These are phyloP conservation scores for Boletus reticuloceps DNA, from an alignment of 768 basidiomycete species.

Conservation along the genomic window DNA sequence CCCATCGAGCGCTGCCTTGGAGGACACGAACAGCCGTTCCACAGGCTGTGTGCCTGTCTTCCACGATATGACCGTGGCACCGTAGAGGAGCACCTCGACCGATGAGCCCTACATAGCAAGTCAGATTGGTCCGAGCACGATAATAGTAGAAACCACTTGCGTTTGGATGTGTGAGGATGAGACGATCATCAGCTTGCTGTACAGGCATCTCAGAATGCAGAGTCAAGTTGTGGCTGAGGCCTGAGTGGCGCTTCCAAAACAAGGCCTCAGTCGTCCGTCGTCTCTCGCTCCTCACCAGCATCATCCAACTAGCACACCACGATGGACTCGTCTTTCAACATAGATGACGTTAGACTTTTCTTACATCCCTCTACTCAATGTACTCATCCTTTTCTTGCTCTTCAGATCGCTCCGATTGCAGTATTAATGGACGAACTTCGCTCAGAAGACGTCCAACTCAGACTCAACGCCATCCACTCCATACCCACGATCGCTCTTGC, in stretches of 20 bases:
- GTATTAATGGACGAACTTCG: slow-evolving; percentile 98
- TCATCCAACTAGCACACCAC: slow-evolving; percentile 13
- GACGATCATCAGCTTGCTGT: slow-evolving; percentile 39
- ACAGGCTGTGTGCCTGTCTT: slow-evolving; percentile 48
- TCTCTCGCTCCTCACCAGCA: neutral
- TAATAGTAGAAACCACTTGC: slow-evolving; percentile 28
- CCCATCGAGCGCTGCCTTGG: slow-evolving; percentile 76
- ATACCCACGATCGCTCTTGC: slow-evolving; percentile 98
- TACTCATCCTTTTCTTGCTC: slow-evolving; percentile 17
- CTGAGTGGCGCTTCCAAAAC: slow-evolving; percentile 23
- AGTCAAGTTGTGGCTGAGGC: slow-evolving; percentile 3
- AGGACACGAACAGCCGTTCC: slow-evolving; percentile 82
- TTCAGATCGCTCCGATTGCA: slow-evolving; percentile 88
- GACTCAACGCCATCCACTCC: slow-evolving; percentile 95
- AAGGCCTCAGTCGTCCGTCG: neutral
- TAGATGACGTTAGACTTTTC: slow-evolving; percentile 60
- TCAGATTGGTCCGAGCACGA: neutral
- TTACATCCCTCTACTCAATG: neutral
- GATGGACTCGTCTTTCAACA: slow-evolving; percentile 66
- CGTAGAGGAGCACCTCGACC: slow-evolving; percentile 68
- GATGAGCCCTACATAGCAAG: slow-evolving; percentile 54
- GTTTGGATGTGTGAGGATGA: slow-evolving; percentile 63
- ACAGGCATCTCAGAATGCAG: slow-evolving; percentile 48
- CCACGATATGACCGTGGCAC: slow-evolving; percentile 89
- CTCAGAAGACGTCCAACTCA: slow-evolving; percentile 94